Evolutionary conservation across 495 filamentous ascomycete species (phyloP), one percentile per base, ranked within the genome.

Genomic region (Oleoguttula mirabilis): DNA sequence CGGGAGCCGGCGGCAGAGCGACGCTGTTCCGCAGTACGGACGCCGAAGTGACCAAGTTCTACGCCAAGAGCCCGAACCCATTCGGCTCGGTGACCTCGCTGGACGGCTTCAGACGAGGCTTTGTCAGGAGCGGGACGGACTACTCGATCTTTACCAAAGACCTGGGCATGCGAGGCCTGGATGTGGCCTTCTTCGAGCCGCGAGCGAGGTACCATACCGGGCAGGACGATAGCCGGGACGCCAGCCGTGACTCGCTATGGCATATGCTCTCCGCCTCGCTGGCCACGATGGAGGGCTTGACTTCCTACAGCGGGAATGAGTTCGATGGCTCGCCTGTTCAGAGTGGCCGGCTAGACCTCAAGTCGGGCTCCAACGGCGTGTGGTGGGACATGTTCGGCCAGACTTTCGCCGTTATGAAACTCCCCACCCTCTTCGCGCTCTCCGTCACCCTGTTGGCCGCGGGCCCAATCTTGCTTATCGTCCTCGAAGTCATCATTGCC

Each of bases 301-400:
- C 85, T 0, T 74, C 75, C 21, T 79, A 92, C 54, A 75, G 71
- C 0, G 78, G 72, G 37, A 58, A 71, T 31, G 69, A 63, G 2
- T 94, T 94, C 54, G 83, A 84, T 37, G 71, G 72, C 15, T 55
- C 62, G 24, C 47, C 65, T 14, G 60, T 67, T 20, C 62, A 69
- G 16, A 78, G 83, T 34, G 71, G 71, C 15, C 76, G 73, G 51
- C 74, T 86, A 0, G 63, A 74, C 45, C 81, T 76, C 49, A 80
- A 82, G 11, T 66, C 62, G 15, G 82, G 85, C 10, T 75, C 71
- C 28, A 61, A 71, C 48, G 82, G 76, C 33, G 88, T 95, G 17
- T 98, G 86, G 85, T 98, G 95, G 57, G 90, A 96, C 59, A 59
- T 95, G 2, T 93, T 94, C 43, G 90, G 90, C 25, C 73, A 69